Evolutionary conservation across 2,329 filamentous ascomycete species (phyloP).

Genomic region (Claviceps pusilla): DNA sequence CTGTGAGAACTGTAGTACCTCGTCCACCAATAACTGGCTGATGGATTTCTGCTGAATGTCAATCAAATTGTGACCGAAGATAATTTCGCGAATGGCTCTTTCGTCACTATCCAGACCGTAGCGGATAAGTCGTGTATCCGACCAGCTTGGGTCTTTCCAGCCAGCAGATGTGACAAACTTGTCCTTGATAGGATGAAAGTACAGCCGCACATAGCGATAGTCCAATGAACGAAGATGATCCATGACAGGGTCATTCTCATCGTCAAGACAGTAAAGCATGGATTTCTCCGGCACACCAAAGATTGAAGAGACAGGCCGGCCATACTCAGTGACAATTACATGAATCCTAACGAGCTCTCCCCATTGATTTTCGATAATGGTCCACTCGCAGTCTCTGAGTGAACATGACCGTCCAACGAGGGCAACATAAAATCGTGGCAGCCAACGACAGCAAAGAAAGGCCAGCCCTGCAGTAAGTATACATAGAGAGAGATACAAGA

Average conservation of each 20-base stretch:
- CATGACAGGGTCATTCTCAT: constrained; percentile 59
- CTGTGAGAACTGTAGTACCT: constrained; percentile 36
- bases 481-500: constrained; percentile 56
- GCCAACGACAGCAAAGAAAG: constrained; percentile 77
- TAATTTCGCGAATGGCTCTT: constrained; percentile 62
- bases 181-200: constrained; percentile 76
- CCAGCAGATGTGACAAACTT: constrained; percentile 75
- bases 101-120: constrained; percentile 78
- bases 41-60: constrained; percentile 84
- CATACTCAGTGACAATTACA: constrained; percentile 41
- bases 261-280: constrained; percentile 36
- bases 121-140: constrained; percentile 57
- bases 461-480: constrained; percentile 58
- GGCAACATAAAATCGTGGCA: constrained; percentile 72
- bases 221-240: constrained; percentile 62
- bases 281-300: constrained; percentile 55
- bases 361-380: constrained; percentile 97
- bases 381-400: constrained; percentile 69
- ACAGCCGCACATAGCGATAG: constrained; percentile 89
- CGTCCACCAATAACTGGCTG: constrained; percentile 71
- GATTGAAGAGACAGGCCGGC: constrained; percentile 41
- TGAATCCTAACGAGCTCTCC: constrained; percentile 71
- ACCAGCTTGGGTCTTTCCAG: constrained; percentile 92
- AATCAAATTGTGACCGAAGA: constrained; percentile 84
- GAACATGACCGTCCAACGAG: constrained; percentile 55